phyloP scores from a whole-genome alignment of 371 early-diverging fungal genomes.

The Thermomucor indicae-seudaticae region DNA sequence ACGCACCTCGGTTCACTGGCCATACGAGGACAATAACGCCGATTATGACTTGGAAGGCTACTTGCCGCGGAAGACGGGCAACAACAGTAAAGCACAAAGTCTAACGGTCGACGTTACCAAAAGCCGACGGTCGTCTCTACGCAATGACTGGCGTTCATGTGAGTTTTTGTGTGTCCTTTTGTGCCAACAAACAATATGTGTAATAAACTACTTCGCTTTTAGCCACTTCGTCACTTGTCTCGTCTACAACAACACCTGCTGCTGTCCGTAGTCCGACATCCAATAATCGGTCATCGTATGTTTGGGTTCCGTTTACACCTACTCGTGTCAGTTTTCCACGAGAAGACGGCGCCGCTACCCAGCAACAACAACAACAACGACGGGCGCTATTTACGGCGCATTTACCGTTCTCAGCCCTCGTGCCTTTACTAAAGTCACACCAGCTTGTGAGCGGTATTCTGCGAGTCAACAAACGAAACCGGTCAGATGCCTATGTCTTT shows the following conservation, averaged over 20 bases:
- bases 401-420: constrained; percentile 47
- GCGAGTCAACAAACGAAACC: constrained; percentile 79
- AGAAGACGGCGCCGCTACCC: constrained; percentile 14
- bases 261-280: constrained; percentile 10
- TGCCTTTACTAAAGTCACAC: constrained; percentile 39
- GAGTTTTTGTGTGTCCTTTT: too few relatives aligned
- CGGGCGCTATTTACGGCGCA: constrained; percentile 52
- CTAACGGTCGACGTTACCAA: too few relatives aligned
- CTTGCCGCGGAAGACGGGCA: too few relatives aligned
- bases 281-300: constrained; percentile 15
- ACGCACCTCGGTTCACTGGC: constrained; percentile 19
- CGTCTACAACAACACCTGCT: not conserved
- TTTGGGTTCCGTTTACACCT: constrained; percentile 23
- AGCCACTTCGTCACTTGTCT: not conserved
- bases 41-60: too few relatives aligned
- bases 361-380: constrained; percentile 22
- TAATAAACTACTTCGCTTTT: too few relatives aligned
- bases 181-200: too few relatives aligned
- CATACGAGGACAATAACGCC: not conserved
- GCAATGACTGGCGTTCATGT: too few relatives aligned
- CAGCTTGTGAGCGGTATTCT: constrained; percentile 61
- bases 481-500: constrained; percentile 83
- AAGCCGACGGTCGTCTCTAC: too few relatives aligned
- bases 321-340: constrained; percentile 21
- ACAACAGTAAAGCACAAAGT: too few relatives aligned